Conservation (phyloP, 371 early-diverging fungal genomes). For the Nematocida sp. region DNA sequence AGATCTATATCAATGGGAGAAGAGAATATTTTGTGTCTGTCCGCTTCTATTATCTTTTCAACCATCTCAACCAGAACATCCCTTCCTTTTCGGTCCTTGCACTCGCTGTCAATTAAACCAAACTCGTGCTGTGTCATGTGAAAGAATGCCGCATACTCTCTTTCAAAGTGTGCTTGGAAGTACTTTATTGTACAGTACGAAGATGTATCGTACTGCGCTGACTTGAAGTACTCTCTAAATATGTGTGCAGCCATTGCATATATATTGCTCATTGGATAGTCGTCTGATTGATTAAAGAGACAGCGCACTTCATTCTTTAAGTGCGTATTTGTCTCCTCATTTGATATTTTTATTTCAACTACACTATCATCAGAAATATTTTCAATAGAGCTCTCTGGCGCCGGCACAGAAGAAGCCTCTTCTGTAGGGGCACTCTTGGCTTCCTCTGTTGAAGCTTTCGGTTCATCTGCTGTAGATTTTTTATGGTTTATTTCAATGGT, state of each 20-base stretch:
- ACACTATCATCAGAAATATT: not conserved
- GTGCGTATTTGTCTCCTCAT: not conserved
- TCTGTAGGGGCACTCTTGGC: not conserved
- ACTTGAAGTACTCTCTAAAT: constrained; percentile 31
- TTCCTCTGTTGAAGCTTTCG: not conserved
- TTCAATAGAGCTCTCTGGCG: not conserved
- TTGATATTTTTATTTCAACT: not conserved
- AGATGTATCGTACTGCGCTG: constrained; percentile 45
- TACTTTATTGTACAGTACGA: constrained; percentile 47
- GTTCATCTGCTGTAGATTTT: not conserved
- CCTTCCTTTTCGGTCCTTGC: constrained; percentile 6
- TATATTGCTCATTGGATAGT: not conserved
- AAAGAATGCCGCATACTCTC: constrained; percentile 10
- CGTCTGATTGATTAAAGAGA: not conserved
- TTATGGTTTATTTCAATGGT: not conserved
- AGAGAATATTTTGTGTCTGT: constrained; percentile 31
- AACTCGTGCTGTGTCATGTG: not conserved
- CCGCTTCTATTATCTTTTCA: constrained; percentile 7
- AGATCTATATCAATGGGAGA: constrained; percentile 33
- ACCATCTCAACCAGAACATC: not conserved
- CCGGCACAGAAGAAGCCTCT: not conserved
- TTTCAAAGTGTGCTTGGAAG: constrained; percentile 55
- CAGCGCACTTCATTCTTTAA: not conserved
- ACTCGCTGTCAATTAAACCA: constrained; percentile 14
- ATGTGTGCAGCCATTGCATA: constrained; percentile 4